phyloP scores from a whole-genome alignment of 495 filamentous ascomycete genomes.

The Annulohypoxylon stygium region DNA sequence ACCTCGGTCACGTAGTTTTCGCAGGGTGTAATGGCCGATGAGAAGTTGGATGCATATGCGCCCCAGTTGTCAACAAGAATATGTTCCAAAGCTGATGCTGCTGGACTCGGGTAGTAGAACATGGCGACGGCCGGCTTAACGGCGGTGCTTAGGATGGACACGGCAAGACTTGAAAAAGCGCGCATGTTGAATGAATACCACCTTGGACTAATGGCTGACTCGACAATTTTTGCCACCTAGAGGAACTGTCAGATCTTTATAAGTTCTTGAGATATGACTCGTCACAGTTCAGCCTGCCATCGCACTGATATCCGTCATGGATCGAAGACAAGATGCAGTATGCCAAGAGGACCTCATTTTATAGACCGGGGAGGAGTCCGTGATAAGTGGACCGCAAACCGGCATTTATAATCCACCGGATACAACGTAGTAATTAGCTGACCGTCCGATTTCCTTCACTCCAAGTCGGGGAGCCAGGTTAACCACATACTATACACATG shows the following conservation, averaged over 20 bases:
- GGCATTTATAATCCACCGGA: slow-evolving; percentile 24
- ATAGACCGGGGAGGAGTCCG: slow-evolving; percentile 19
- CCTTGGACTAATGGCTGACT: not conserved
- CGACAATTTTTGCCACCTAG: not conserved
- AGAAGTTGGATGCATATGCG: slow-evolving; percentile 52
- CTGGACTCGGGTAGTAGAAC: slow-evolving; percentile 52
- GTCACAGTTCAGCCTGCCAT: not conserved
- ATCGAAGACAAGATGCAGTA: slow-evolving; percentile 4
- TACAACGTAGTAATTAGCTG: slow-evolving; percentile 31
- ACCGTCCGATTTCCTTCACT: slow-evolving; percentile 18
- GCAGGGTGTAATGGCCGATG: slow-evolving; percentile 52
- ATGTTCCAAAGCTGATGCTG: slow-evolving; percentile 49
- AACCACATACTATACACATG: slow-evolving; percentile 9
- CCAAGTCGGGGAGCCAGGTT: slow-evolving; percentile 12
- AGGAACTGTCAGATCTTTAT: slow-evolving; percentile 6
- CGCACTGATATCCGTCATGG: slow-evolving; percentile 5
- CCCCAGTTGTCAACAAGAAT: slow-evolving; percentile 54
- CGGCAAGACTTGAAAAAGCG: slow-evolving; percentile 3
- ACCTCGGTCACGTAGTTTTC: slow-evolving; percentile 49
- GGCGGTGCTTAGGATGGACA: slow-evolving; percentile 1
- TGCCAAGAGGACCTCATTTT: slow-evolving; percentile 29
- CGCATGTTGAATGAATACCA: slow-evolving; percentile 27
- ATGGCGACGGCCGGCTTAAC: slow-evolving; percentile 26
- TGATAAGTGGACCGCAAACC: slow-evolving; percentile 17
- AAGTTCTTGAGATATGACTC: not conserved